Base-by-base conservation (phyloP, 2,329 filamentous ascomycete species). In the Didymella segeticola region DNA sequence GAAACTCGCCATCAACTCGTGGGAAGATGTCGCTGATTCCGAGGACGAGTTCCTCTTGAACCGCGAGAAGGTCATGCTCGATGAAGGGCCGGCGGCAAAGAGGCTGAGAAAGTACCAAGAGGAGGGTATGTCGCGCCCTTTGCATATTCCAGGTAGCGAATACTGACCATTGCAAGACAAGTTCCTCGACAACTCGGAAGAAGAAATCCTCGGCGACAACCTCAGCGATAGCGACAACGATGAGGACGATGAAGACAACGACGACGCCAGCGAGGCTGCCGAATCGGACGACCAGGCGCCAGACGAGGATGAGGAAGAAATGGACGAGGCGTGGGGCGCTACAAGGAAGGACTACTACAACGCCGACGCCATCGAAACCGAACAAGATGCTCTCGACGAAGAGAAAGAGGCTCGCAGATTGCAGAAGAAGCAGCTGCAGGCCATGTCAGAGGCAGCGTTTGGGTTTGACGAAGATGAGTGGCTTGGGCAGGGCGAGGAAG, bases 21-120 rank as follows among this genome's bases (percentile, higher is more conserved):
- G 84, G 74, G 87, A 93, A 75, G 91, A 96, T 76, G 88, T 99
- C 64, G 91, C 93, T 61, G 89, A 97, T 73, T 96, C 92, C 1
- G 91, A 96, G 74, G 95, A 99, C 74, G 91, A 96, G 72, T 96
- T 96, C 73, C 91, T 93, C 68, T 81, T 93, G 55, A 89, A 93
- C 60, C 86, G 89, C 61, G 95, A 99, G 76, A 89, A 90, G 70
- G 87, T 99, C 58, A 77, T 93, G 67, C 82, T 99, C 30, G 91
- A 96, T 25, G 91, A 96, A 62, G 89, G 83, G 27, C 90, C 89
- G 12, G 84, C 86, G 31, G 86, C 87, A 25, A 97, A 97, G 79
- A 86, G 90, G 61, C 82, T 87, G 68, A 86, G 88, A 66, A 89
- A 86, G 64, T 77, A 83, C 53, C 81, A 86, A 52, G 88, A 93